Conservation (phyloP, 345 rosid genomes). For the Bruguiera gymnorhiza region DNA sequence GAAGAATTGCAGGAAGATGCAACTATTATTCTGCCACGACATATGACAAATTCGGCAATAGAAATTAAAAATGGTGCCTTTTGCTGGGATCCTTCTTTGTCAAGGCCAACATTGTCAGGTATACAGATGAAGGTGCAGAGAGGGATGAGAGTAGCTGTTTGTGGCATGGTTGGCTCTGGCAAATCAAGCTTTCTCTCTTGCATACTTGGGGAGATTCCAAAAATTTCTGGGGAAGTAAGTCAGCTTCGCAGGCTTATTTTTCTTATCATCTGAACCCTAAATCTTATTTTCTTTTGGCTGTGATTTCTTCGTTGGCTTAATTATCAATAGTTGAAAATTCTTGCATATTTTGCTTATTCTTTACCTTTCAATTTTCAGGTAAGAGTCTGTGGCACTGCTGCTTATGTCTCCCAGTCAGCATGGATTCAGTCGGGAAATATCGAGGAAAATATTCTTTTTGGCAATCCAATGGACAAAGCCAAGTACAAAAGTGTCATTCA, state of each 20-base stretch:
- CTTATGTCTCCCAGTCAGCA: slow-evolving; percentile 97
- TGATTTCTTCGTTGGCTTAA: slow-evolving; percentile 4
- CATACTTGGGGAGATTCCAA: slow-evolving; percentile 97
- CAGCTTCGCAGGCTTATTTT: slow-evolving; percentile 18
- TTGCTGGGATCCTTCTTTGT: slow-evolving; percentile 75
- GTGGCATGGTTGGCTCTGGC: slow-evolving; percentile 97
- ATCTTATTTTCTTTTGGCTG: slow-evolving; percentile 11
- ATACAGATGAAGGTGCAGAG: slow-evolving; percentile 75
- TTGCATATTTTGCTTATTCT: slow-evolving; percentile 6
- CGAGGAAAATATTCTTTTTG: slow-evolving; percentile 97
- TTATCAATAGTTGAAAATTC: slow-evolving; percentile 14
- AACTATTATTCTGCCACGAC: slow-evolving; percentile 69
- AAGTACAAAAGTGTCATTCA: slow-evolving; percentile 86
- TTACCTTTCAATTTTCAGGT: slow-evolving; percentile 52
- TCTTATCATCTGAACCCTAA: slow-evolving; percentile 11
- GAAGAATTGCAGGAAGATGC: slow-evolving; percentile 98
- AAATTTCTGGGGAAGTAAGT: slow-evolving; percentile 96
- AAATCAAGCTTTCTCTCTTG: slow-evolving; percentile 98
- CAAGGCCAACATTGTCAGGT: slow-evolving; percentile 69
- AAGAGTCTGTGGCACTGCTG: slow-evolving; percentile 86
- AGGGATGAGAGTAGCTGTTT: slow-evolving; percentile 99
- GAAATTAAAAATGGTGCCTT: slow-evolving; percentile 82
- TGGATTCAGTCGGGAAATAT: slow-evolving; percentile 99
- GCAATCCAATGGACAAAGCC: slow-evolving; percentile 89
- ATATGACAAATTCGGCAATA: slow-evolving; percentile 59